phyloP scores from a whole-genome alignment of 257 asterid genomes.

The Capsicum chinense region DNA sequence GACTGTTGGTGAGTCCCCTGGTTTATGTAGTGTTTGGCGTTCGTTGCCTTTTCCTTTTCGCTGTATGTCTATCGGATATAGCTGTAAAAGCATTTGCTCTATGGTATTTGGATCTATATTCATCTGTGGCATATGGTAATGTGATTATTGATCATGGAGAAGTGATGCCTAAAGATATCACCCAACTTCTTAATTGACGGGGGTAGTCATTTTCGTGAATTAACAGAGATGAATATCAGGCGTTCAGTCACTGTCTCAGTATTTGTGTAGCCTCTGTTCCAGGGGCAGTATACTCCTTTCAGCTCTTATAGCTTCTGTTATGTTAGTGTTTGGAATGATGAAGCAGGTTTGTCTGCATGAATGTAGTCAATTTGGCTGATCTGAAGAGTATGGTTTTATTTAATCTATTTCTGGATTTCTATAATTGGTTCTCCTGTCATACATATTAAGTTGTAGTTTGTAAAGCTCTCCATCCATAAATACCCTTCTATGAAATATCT shows the following conservation, averaged over 20 bases:
- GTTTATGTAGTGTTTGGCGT: slow-evolving; percentile 24
- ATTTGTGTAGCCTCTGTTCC: slow-evolving; percentile 18
- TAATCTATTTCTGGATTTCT: slow-evolving; percentile 25
- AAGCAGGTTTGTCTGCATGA: slow-evolving; percentile 23
- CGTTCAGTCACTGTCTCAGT: neutral
- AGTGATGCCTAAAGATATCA: slow-evolving; percentile 13
- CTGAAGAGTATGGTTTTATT: slow-evolving; percentile 12
- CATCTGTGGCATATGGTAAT: slow-evolving; percentile 18
- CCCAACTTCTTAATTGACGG: slow-evolving; percentile 19
- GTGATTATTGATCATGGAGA: slow-evolving; percentile 16
- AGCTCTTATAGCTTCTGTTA: slow-evolving; percentile 8
- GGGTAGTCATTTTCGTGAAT: neutral
- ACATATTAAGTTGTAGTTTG: neutral
- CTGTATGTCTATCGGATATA: neutral
- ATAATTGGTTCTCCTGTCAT: neutral
- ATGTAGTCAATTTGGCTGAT: slow-evolving; percentile 14
- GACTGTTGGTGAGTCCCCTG: slow-evolving; percentile 27
- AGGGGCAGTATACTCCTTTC: neutral
- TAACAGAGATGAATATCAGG: neutral
- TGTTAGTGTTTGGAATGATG: neutral
- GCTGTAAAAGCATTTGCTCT: slow-evolving; percentile 4
- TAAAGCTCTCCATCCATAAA: neutral
- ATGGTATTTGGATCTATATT: slow-evolving; percentile 23
- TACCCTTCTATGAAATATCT: neutral
- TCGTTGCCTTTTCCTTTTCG: neutral